Base-by-base conservation (phyloP, 1,284 basidiomycete genomes). In the Wallemia mellicola region DNA sequence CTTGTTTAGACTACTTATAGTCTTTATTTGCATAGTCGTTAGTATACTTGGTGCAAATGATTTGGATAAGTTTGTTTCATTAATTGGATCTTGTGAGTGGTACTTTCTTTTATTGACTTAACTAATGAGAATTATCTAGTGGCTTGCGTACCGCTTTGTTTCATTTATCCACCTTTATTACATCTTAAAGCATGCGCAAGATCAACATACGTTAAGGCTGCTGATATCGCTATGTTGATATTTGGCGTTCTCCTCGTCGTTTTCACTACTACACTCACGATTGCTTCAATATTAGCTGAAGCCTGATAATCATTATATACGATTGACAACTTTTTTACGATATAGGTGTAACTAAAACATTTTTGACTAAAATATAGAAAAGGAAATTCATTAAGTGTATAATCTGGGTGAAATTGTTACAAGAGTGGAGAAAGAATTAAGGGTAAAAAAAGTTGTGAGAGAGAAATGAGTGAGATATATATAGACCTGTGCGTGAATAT, bases 61-160 rank as follows among this genome's bases (percentile, higher is more conserved):
- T 71, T 72, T 98, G 59, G 94, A 99, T 74, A 96, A 96, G 73
- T 96, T 96, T 68, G 92, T 98, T 17, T 79, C 86, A 17, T 79
- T 98, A 64, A 78, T 98, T 61, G 92, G 92, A 24, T 83, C 83
- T 65, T 89, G 87, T 88, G 64, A 65, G 83, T 74, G 28, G 15
- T 2, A n/a, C 28, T 24, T 17, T 19, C 19, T 55, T 38, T 28
- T 2, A 27, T 26, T 30, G 27, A 28, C 24, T 60, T n/a, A 25
- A n/a, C n/a, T 55, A 7, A 11, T 55, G 9, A 32, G 9, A 32
- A 11, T n/a, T n/a, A 17, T 3, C 7, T 25, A 57, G 55, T 57
- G 7, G 55, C 55, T 9, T 57, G 89, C 67, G 82, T 95, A 5
- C 91, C 92, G 3, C 73, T 96, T 60, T 94, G 88, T 70, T 94